Evolutionary conservation across 2,329 filamentous ascomycete genomes (phyloP), one percentile per base, ranked within the genome.

Genomic region (Verticillium dahliae): DNA sequence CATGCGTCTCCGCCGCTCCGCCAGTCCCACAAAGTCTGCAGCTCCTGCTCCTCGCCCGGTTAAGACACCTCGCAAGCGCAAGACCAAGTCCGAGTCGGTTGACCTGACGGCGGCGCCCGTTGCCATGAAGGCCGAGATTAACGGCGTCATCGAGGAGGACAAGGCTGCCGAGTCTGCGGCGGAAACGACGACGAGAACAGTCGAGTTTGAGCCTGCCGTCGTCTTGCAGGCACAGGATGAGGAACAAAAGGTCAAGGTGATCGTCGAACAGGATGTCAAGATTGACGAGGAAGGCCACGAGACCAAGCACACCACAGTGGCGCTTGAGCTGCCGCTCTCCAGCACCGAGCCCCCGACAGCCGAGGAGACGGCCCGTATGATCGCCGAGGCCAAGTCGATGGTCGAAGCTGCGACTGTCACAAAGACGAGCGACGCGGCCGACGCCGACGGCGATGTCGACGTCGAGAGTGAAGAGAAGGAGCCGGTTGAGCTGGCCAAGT

Each of bases 311-410:
- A 93, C 89, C 6, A 86, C 87, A 56, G 86, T 94, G 57, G 89
- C 89, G 64, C 81, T 95, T 11, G 90, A 95, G 66, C 81, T 95
- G 70, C 90, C 92, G 14, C 67, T 84, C 31, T 69, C 74, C 7
- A 73, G 70, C 4, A 81, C 85, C 10, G 85, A 91, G 63, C 81
- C 92, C 9, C 88, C 90, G 0, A 85, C 87, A 13, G 87, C 91
- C 0, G 90, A 92, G 65, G 90, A 95, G 69, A 88, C 92, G 1
- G 84, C 90, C 62, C 85, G 88, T 61, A 92, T 97, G 89, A 89
- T 98, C 62, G 88, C 88, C 34, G 87, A 91, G 69, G 95, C 95
- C 37, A 92, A 89, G 77, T 85, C 88, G 67, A 97, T 97, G 91
- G 93, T 97, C 5, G 84, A 90, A 65, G 87, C 87, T 63, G 84